A percentile compares a stretch with the other conserved stretches of the same genome.
phyloP scores from a whole-genome alignment of 2,329 filamentous ascomycete species.

The Cytospora schulzeri region DNA sequence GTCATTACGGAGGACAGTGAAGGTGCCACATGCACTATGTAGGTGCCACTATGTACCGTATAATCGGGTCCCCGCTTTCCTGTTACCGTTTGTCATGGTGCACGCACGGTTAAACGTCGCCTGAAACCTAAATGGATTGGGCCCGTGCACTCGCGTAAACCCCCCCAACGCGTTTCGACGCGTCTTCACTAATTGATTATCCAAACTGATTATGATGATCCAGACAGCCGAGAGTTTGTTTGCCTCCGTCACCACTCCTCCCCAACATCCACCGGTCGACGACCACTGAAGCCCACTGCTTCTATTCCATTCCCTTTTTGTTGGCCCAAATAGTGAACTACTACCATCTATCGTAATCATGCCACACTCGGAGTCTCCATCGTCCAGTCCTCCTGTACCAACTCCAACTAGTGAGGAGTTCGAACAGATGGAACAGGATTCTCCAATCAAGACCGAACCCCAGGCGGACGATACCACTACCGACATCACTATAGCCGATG shows the following conservation, averaged over 20 bases:
- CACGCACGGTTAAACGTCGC: not conserved
- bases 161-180: constrained; percentile 14
- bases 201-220: too few relatives aligned
- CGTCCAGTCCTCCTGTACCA: constrained; percentile 30
- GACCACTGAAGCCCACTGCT: not conserved
- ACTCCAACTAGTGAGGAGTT: constrained; percentile 26
- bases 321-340: not conserved
- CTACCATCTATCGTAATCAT: constrained; percentile 36
- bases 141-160: not conserved
- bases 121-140: not conserved
- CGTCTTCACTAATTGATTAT: constrained; percentile 5
- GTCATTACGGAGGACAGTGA: too few relatives aligned
- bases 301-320: not conserved
- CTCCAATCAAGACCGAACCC: constrained; percentile 38
- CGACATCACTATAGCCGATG: constrained; percentile 47
- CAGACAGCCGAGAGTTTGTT: not conserved
- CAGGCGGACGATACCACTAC: constrained; percentile 35
- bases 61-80: not conserved
- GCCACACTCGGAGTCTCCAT: constrained; percentile 49
- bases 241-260: not conserved
- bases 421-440: constrained; percentile 33
- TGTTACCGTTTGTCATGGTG: not conserved
- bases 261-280: not conserved
- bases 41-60: not conserved
- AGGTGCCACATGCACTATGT: too few relatives aligned